phyloP scores from a whole-genome alignment of 1,284 basidiomycete genomes.

The Calocybe gambosa region DNA sequence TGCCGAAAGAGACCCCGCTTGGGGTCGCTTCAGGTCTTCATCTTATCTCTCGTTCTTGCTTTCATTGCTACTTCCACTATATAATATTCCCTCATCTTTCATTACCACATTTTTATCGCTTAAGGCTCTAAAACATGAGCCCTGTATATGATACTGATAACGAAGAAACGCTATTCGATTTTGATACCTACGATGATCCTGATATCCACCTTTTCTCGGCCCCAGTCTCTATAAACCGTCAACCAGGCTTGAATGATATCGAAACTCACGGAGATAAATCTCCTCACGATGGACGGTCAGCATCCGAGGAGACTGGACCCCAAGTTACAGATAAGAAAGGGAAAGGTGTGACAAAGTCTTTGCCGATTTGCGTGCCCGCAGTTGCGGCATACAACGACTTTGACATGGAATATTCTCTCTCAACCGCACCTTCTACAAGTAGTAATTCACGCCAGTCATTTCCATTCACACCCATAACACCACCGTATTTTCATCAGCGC shows the following conservation, averaged over 20 bases:
- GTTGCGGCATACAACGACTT: slow-evolving; percentile 32
- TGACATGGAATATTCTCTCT: slow-evolving; percentile 24
- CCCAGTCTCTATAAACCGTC: slow-evolving; percentile 11
- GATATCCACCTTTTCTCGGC: slow-evolving; percentile 14
- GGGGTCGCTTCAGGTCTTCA: slow-evolving; percentile 18
- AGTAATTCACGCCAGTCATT: slow-evolving; percentile 18
- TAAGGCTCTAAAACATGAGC: slow-evolving; percentile 24
- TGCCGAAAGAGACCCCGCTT: slow-evolving; percentile 22
- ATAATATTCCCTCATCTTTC: slow-evolving; percentile 5
- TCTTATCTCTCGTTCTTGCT: slow-evolving; percentile 14
- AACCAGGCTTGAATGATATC: slow-evolving; percentile 5
- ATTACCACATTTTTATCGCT: not conserved
- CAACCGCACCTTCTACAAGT: slow-evolving; percentile 16
- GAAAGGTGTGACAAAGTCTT: slow-evolving; percentile 40
- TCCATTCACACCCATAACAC: slow-evolving; percentile 19
- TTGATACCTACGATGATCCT: slow-evolving; percentile 40
- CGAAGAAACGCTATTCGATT: slow-evolving; percentile 45
- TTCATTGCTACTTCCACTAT: slow-evolving; percentile 7
- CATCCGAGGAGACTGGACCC: slow-evolving; percentile 20
- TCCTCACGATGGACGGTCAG: slow-evolving; percentile 24
- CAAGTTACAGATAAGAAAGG: slow-evolving; percentile 33
- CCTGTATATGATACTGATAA: slow-evolving; percentile 45
- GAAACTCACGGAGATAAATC: slow-evolving; percentile 16
- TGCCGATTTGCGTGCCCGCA: slow-evolving; percentile 35
- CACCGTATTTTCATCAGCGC: slow-evolving; percentile 25